Conservation (phyloP, 2,329 filamentous ascomycete genomes). For the Ophiobolus disseminans region DNA sequence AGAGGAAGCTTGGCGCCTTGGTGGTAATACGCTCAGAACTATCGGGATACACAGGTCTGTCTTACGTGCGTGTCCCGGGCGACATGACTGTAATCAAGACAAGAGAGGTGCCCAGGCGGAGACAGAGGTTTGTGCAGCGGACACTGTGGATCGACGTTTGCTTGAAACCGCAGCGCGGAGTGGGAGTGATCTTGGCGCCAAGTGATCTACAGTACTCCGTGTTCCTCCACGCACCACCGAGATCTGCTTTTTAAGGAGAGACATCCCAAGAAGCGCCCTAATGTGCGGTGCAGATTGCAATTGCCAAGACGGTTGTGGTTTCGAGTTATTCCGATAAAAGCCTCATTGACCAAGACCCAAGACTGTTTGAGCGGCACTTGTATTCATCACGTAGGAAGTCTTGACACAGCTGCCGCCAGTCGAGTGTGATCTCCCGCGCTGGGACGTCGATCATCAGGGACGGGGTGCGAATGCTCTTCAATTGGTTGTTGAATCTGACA, state of each 20-base stretch:
- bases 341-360: slow-evolving; percentile 16
- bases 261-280: slow-evolving; percentile 6
- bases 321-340: slow-evolving; percentile 11
- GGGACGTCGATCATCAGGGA: slow-evolving; percentile 17
- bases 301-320: slow-evolving; percentile 15
- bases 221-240: slow-evolving; percentile 13
- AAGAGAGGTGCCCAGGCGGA: slow-evolving; percentile 20
- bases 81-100: slow-evolving; percentile 3
- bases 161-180: slow-evolving; percentile 10
- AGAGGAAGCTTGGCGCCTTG: slow-evolving; percentile 11
- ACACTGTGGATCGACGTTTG: slow-evolving; percentile 10
- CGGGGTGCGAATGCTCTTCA: slow-evolving; percentile 22
- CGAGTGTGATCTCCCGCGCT: slow-evolving; percentile 18
- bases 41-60: background rate
- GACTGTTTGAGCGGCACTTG: slow-evolving; percentile 14
- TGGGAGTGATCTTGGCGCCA: slow-evolving; percentile 18
- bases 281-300: slow-evolving; percentile 9
- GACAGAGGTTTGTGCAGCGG: slow-evolving; percentile 8
- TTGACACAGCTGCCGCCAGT: slow-evolving; percentile 25
- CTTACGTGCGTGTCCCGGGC: background rate
- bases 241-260: slow-evolving; percentile 13
- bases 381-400: slow-evolving; percentile 20
- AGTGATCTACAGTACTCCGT: slow-evolving; percentile 20
- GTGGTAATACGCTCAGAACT: background rate
- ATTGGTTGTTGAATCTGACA: slow-evolving; percentile 22